Percentiles rank a stretch among this genome's conserved stretches.
These are phyloP conservation scores for Saccharomycopsis amapae DNA, from an alignment of 805 yeast genomes.

Conservation along the genomic window DNA sequence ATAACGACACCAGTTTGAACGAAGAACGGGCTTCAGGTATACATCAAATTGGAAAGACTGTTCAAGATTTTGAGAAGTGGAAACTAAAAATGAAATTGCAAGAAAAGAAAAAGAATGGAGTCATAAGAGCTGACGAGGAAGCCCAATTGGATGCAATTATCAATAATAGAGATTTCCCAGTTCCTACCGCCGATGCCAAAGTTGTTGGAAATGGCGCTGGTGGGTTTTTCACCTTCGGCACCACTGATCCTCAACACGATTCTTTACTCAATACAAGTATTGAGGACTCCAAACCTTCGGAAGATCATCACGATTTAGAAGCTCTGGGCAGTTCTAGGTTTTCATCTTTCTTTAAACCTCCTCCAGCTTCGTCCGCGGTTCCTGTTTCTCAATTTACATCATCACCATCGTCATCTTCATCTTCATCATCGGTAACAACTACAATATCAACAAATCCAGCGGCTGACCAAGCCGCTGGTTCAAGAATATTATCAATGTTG, in stretches of 20 bases:
- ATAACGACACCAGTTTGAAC: conserved; percentile 28
- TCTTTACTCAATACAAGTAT: not conserved
- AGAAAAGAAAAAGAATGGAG: conserved; percentile 41
- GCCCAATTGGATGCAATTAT: conserved; percentile 13
- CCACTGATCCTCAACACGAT: not conserved
- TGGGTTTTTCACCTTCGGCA: conserved; percentile 8
- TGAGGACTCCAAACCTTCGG: not conserved
- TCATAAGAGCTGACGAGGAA: conserved; percentile 9
- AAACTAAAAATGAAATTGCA: conserved; percentile 45
- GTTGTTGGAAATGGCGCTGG: conserved; percentile 1
- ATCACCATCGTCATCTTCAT: not conserved
- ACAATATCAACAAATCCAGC: not conserved
- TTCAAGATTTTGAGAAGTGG: conserved; percentile 56
- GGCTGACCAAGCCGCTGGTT: conserved; percentile 13
- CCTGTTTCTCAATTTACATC: conserved; percentile 2
- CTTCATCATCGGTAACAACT: not conserved
- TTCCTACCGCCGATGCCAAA: not conserved
- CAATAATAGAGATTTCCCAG: conserved; percentile 5
- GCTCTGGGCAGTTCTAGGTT: conserved; percentile 27
- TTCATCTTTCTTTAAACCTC: conserved; percentile 29
- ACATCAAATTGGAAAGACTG: conserved; percentile 43
- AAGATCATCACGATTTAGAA: not conserved
- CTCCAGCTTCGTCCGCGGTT: conserved; percentile 8
- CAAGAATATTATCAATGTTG: conserved; percentile 17
- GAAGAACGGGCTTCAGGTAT: conserved; percentile 26